Evolutionary conservation across 257 asterid genomes (phyloP), one percentile per base, ranked within the genome.

Genomic region (Ehretia macrophylla): DNA sequence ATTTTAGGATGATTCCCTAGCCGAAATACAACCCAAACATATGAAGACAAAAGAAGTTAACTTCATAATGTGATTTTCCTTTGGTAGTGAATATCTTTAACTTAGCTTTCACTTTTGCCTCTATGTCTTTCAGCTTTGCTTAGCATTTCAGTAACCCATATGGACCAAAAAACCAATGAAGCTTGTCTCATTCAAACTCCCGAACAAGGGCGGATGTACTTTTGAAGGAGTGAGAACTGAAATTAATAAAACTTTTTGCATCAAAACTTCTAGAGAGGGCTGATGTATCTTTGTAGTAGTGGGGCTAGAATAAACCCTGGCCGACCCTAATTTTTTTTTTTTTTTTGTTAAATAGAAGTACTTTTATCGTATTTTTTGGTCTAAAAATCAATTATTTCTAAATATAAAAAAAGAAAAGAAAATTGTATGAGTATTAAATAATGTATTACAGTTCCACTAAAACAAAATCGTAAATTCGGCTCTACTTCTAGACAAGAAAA

Each of bases 31-130:
- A 69, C 45, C 62, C 78, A 75, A 68, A 65, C 50, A 76, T 49
- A 59, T 68, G 53, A 66, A 56, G 83, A 80, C 90, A 70, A 86
- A 75, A 71, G 39, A 14, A 58, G 79, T 66, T 64, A 47, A 59
- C 51, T 32, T 56, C 68, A 56, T 5, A 4, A 52, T 16, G 42
- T 44, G 54, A 52, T 63, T 40, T 17, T 18, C n/a, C 32, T 20
- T 48, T 77, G 72, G 77, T n/a, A 57, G 56, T 61, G 77, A 72
- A 69, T 68, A 52, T 67, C 62, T 59, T 62, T 62, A 55, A 48
- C 62, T 50, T 60, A 56, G 59, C 73, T 71, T 56, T 69, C 42
- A 56, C 32, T 53, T 66, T 32, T 53, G 17, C 14, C 32, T 56
- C 57, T 60, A 27, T 58, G 37, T 51, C 61, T 54, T 55, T 64